Percentiles rank a stretch among this genome's conserved stretches.
Evolutionary conservation across 352 stramenopile species (phyloP).

Genomic region (Globisporangium cystogenes): DNA sequence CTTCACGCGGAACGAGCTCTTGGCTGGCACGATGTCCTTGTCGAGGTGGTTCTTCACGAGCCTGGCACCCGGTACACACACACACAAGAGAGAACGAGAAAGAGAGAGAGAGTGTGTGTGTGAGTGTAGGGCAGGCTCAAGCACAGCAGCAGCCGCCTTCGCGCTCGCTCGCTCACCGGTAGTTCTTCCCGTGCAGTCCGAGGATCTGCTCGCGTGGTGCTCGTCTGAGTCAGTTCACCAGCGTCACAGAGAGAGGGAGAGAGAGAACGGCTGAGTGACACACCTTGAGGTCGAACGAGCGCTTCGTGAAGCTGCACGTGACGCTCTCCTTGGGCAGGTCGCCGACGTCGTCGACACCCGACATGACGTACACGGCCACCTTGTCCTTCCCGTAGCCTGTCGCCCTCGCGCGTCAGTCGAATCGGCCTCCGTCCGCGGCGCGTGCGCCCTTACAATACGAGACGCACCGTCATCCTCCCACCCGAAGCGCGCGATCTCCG

Average conservation of each 20-base stretch:
- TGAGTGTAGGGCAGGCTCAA: no score
- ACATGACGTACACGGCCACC: constrained; percentile 80
- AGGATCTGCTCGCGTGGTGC: constrained; percentile 31
- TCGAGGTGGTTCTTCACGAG: constrained; percentile 75
- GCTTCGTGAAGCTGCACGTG: constrained; percentile 72
- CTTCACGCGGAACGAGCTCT: constrained; percentile 78
- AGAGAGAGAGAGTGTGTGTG: no score
- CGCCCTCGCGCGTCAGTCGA: no score
- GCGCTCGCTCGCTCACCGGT: constrained; percentile 17
- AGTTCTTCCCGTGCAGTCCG: constrained; percentile 69
- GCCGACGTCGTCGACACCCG: constrained; percentile 73
- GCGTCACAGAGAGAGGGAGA: not conserved
- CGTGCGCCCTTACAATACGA: no score
- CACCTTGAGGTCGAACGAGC: constrained; percentile 82
- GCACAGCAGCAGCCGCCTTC: no score
- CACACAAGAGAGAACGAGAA: no score
- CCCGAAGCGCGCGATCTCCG: constrained; percentile 81
- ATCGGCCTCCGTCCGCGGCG: no score
- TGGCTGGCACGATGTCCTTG: constrained; percentile 72
- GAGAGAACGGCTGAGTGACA: not conserved
- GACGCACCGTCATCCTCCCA: constrained; percentile 76
- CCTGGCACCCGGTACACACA: constrained; percentile 16
- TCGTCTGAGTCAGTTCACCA: no score
- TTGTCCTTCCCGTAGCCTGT: constrained; percentile 84
- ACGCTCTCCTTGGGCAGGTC: constrained; percentile 66